A percentile compares a stretch with the other conserved stretches of the same genome.
Conservation (phyloP, 148 eudicot species). For the Rhododendron kiyosumense region DNA sequence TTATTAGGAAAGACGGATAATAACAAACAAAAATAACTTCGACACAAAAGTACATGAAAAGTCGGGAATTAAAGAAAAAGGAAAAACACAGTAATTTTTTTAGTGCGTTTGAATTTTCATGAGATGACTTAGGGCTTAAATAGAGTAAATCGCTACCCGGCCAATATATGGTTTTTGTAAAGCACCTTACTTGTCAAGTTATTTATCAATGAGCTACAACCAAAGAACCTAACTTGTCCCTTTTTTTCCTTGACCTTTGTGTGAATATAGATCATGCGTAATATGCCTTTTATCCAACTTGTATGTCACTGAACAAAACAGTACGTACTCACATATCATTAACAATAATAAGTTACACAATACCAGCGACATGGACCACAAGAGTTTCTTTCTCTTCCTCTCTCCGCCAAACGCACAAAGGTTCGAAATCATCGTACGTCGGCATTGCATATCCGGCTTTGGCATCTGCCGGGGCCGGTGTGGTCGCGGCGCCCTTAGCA, state of each 20-base stretch:
- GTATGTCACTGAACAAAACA: too few species aligned
- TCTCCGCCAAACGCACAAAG: conserved; percentile 31
- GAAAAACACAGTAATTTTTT: not conserved
- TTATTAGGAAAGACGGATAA: not conserved
- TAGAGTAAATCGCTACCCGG: too few species aligned
- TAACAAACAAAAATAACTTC: not conserved
- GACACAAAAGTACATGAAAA: not conserved
- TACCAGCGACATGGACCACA: conserved; percentile 37
- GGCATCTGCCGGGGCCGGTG: not conserved
- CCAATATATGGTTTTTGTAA: too few species aligned
- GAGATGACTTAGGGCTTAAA: too few species aligned
- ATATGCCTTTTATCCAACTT: too few species aligned
- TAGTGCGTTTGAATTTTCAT: not conserved
- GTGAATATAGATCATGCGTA: too few species aligned
- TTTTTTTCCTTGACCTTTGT: too few species aligned
- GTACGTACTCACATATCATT: not conserved
- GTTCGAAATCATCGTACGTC: conserved; percentile 37
- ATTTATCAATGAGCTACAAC: too few species aligned
- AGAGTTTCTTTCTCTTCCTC: conserved; percentile 30
- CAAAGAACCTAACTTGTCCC: too few species aligned
- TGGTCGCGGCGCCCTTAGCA: not conserved
- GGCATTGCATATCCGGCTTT: not conserved
- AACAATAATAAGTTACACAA: not conserved
- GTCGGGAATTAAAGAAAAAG: not conserved
- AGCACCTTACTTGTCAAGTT: too few species aligned